A percentile compares a stretch with the other conserved stretches of the same genome.
Conservation (phyloP, 495 filamentous ascomycete species). For the Clavariopsis aquatica region DNA sequence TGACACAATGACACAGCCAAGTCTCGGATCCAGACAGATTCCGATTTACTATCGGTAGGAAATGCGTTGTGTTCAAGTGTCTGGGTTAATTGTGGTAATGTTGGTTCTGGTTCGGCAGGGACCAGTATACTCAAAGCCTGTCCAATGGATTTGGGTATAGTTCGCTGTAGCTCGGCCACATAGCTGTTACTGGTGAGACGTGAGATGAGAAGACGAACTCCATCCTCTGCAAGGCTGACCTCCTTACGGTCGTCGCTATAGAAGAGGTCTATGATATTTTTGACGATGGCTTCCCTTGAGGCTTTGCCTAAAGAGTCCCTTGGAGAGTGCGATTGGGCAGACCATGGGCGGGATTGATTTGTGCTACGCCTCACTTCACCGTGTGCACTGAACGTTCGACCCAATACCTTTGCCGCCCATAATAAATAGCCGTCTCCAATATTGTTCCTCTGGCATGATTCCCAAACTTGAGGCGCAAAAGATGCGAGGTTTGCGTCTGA, state of each 20-base stretch:
- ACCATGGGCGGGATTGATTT: conserved; percentile 51
- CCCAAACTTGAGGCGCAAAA: conserved; percentile 68
- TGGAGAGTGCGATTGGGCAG: neutral
- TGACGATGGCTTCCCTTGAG: conserved; percentile 54
- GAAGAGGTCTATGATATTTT: conserved; percentile 67
- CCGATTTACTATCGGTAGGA: conserved; percentile 9
- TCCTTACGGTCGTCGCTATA: conserved; percentile 61
- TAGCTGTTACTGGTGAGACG: conserved; percentile 45
- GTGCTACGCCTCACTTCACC: conserved; percentile 47
- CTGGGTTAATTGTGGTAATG: neutral
- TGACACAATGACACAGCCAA: conserved; percentile 63
- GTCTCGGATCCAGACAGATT: conserved; percentile 62
- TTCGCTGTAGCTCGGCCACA: conserved; percentile 27
- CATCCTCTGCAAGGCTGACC: conserved; percentile 75
- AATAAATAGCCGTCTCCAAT: conserved; percentile 69
- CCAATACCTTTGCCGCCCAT: conserved; percentile 84
- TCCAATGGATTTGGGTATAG: conserved; percentile 28
- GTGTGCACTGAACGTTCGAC: conserved; percentile 76
- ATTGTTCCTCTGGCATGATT: conserved; percentile 63
- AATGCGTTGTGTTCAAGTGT: conserved; percentile 16
- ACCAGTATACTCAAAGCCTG: conserved; percentile 23
- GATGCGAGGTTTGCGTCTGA: conserved; percentile 60
- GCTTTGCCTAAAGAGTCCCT: conserved; percentile 9
- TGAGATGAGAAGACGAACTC: conserved; percentile 69
- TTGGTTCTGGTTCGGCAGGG: neutral